Evolutionary conservation across 352 stramenopile genomes (phyloP).

Genomic region (Phytophthora multivora): DNA sequence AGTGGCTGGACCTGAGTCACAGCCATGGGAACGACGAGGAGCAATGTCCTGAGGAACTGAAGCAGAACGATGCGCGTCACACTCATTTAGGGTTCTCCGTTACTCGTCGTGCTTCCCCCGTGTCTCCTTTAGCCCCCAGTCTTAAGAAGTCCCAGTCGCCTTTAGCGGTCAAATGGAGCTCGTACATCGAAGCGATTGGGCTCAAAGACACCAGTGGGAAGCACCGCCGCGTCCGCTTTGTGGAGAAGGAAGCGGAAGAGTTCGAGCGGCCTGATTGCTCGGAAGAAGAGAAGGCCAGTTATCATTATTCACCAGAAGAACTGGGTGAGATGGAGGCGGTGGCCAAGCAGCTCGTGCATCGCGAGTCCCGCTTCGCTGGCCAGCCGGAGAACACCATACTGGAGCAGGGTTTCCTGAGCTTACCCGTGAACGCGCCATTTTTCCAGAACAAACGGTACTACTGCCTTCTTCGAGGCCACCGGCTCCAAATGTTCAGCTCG

Average conservation of each 20-base stretch:
- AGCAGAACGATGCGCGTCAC: constrained; percentile 13
- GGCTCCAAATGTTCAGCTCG: constrained; percentile 53
- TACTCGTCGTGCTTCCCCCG: constrained; percentile 10
- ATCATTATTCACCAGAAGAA: constrained; percentile 63
- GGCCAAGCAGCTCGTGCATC: constrained; percentile 52
- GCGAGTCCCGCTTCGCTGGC: constrained; percentile 49
- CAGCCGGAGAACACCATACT: constrained; percentile 69
- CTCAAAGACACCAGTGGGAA: constrained; percentile 41
- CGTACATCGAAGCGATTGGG: constrained; percentile 57
- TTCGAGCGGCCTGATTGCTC: constrained; percentile 48
- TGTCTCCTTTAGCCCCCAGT: constrained; percentile 47
- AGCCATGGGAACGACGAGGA: constrained; percentile 6
- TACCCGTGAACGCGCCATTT: constrained; percentile 56
- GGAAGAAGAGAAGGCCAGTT: constrained; percentile 53
- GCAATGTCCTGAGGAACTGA: constrained; percentile 12
- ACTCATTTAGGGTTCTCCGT: constrained; percentile 12
- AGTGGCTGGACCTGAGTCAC: constrained; percentile 35
- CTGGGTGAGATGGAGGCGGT: constrained; percentile 56
- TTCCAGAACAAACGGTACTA: constrained; percentile 72
- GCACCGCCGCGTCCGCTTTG: constrained; percentile 59
- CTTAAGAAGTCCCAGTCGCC: constrained; percentile 59
- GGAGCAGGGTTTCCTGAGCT: constrained; percentile 67
- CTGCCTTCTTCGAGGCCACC: constrained; percentile 60
- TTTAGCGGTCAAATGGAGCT: constrained; percentile 55
- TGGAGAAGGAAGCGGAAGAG: constrained; percentile 32